Conservation (phyloP, 345 rosid genomes). For the Murraya koenigii region DNA sequence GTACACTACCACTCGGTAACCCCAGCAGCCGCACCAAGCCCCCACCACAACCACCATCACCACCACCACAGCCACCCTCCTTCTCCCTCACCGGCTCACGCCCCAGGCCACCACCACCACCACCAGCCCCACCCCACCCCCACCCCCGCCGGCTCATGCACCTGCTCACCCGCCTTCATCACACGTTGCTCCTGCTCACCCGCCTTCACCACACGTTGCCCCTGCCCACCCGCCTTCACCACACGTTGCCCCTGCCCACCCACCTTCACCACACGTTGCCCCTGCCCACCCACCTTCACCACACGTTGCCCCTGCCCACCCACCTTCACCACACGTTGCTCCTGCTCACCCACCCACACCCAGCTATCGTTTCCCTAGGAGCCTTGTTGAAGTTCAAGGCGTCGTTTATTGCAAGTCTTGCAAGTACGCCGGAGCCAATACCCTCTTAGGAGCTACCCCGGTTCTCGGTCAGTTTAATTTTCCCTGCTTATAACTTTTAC, state of each 20-base stretch:
- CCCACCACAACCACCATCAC: conserved; percentile 36
- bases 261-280: conserved; percentile 23
- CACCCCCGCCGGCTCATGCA: conserved; percentile 18
- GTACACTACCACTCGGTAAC: conserved; percentile 12
- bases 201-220: conserved; percentile 26
- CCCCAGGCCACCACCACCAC: conserved; percentile 20
- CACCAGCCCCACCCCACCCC: background rate
- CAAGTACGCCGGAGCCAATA: conserved; percentile 53
- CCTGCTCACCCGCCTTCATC: conserved; percentile 22
- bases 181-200: conserved; percentile 31
- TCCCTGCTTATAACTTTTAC: too few species aligned
- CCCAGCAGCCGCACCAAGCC: conserved; percentile 33
- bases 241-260: conserved; percentile 28
- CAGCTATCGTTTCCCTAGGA: conserved; percentile 34
- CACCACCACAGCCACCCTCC: conserved; percentile 24
- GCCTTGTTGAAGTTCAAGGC: conserved; percentile 70
- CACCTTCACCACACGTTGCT: conserved; percentile 26
- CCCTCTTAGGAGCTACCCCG: conserved; percentile 69
- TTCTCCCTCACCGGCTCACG: conserved; percentile 28
- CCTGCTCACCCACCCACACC: conserved; percentile 30
- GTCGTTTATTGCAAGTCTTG: conserved; percentile 86
- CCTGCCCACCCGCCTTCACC: conserved; percentile 20
- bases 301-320: conserved; percentile 31
- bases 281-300: conserved; percentile 22
- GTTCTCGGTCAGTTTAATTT: conserved; percentile 43